Evolutionary conservation across 306 rosid species (phyloP).

Genomic region (Prinsepia uniflora): DNA sequence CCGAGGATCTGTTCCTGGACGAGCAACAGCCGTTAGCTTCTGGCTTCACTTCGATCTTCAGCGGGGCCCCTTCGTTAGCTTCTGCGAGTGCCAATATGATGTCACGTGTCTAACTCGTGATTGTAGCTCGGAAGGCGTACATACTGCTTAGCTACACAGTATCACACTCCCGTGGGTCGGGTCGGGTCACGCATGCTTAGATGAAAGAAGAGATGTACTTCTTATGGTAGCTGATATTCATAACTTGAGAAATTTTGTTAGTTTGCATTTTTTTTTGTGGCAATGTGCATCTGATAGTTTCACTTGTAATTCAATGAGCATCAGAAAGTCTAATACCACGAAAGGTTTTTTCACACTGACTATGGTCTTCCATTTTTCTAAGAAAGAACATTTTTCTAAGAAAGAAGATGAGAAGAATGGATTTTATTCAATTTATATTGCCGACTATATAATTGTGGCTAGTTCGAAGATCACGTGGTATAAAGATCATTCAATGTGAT

Average conservation of each 20-base stretch:
- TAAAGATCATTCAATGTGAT: too few relatives aligned
- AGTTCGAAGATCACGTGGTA: too few relatives aligned
- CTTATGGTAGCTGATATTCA: background rate
- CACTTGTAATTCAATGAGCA: background rate
- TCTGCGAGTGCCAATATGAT: conserved; percentile 17
- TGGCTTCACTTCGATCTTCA: conserved; percentile 24
- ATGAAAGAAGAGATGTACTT: background rate
- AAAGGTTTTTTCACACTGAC: too few relatives aligned
- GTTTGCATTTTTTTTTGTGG: background rate
- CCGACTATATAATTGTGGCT: too few relatives aligned
- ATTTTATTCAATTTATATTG: too few relatives aligned
- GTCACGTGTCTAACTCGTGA: conserved; percentile 15
- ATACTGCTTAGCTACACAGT: background rate
- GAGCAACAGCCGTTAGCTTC: conserved; percentile 27
- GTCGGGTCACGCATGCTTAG: background rate
- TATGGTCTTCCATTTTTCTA: too few relatives aligned
- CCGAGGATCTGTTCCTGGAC: conserved; percentile 43
- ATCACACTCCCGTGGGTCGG: conserved; percentile 4
- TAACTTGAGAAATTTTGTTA: background rate
- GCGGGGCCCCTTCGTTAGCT: conserved; percentile 20
- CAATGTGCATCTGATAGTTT: background rate
- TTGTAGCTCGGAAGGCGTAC: background rate
- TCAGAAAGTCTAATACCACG: background rate
- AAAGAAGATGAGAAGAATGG: too few relatives aligned
- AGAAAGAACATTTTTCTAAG: too few relatives aligned